Evolutionary conservation across 1,284 basidiomycete species (phyloP).

Genomic region (Cutaneotrichosporon mucoides): DNA sequence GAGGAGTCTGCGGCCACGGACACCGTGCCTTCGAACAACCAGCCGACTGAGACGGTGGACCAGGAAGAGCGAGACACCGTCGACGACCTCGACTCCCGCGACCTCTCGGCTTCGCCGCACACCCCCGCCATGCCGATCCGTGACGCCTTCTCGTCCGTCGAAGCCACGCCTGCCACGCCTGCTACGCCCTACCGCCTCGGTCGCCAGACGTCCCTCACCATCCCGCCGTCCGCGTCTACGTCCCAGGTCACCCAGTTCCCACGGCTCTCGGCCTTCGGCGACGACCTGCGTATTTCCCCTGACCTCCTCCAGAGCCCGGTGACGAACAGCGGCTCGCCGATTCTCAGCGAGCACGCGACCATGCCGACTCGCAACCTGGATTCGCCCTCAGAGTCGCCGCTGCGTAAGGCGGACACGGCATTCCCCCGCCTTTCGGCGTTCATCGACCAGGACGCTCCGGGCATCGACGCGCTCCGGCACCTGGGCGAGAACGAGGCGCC

Average conservation of each 20-base stretch:
- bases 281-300: conserved; percentile 1
- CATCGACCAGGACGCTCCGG: conserved; percentile 1
- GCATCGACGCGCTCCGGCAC: background rate
- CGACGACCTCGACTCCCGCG: background rate
- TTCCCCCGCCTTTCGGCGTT: conserved; percentile 8
- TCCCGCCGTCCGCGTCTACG: background rate
- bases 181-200: background rate
- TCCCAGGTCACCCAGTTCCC: background rate
- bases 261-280: conserved; percentile 2
- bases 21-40: background rate
- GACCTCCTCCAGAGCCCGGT: background rate
- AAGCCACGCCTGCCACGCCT: background rate
- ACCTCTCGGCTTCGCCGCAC: background rate
- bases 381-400: background rate
- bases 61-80: background rate
- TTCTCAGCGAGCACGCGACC: background rate
- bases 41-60: too few species aligned
- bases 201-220: background rate
- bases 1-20: background rate
- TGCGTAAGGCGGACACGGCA: conserved; percentile 6
- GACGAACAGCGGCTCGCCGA: background rate
- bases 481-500: background rate
- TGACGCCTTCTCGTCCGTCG: background rate
- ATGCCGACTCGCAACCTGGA: conserved; percentile 2
- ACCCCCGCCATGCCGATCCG: conserved; percentile 1